Conservation (phyloP, 2,329 filamentous ascomycete species). For the Neonectria hederae region DNA sequence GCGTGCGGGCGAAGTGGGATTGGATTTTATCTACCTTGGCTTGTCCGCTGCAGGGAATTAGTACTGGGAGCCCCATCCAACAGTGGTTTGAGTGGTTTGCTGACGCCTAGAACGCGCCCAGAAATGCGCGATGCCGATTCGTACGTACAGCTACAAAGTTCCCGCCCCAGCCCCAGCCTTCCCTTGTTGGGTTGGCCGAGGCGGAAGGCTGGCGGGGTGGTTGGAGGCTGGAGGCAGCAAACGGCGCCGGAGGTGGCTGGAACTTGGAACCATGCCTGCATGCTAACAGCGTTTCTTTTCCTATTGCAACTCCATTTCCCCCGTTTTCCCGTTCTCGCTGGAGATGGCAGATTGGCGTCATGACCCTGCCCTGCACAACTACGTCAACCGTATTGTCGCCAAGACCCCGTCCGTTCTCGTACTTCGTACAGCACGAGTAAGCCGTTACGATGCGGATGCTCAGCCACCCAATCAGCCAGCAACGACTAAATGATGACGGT, state of each 20-base stretch:
- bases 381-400: background rate
- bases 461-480: conserved; percentile 8
- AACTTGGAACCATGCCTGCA: conserved; percentile 8
- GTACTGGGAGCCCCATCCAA: background rate
- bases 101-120: background rate
- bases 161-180: conserved; percentile 16
- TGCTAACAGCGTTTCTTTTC: conserved; percentile 1
- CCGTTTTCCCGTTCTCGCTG: background rate
- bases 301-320: background rate
- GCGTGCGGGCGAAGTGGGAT: background rate
- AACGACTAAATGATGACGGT: conserved; percentile 7
- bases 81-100: background rate
- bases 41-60: background rate
- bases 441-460: conserved; percentile 5
- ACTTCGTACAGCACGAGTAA: background rate
- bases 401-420: background rate
- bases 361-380: background rate
- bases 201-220: conserved; percentile 18
- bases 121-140: background rate
- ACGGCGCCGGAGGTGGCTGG: conserved; percentile 11
- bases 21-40: background rate
- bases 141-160: background rate
- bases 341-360: background rate
- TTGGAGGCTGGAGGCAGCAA: conserved; percentile 5
- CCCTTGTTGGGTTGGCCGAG: background rate